Evolutionary conservation across 305 asterid species (phyloP), one percentile per base, ranked within the genome.

Genomic region (Solanum hybrid): DNA sequence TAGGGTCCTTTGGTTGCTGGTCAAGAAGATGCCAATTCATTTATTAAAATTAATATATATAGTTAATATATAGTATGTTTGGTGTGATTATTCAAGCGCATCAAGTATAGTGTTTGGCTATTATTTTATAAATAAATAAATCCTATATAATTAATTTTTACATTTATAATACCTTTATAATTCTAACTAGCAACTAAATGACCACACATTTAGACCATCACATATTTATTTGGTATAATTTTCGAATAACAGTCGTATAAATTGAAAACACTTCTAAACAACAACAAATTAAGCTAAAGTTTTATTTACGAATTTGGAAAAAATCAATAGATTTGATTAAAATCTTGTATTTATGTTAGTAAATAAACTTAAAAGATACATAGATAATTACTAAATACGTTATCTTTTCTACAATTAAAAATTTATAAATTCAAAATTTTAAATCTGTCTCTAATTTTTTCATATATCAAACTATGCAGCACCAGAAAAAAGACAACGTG

Each of bases 401-500:
- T 31, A 14, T 16, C 1, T 7, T 75, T 31, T 76, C 0, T 6
- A 17, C 5, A 77, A 34, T 1, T 56, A 0, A 34, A 10, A 13
- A 29, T 2, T 73, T 16, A 75, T 29, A 73, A 13, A 29, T 1
- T 29, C 3, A 6, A 73, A 51, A 31, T 75, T 2, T 17, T 76
- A 10, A 32, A 17, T 76, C 2, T 1, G 14, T 8, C 10, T 17
- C 40, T 31, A 13, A 14, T 7, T 38, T 24, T 26, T 1, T 4
- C 37, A 46, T 24, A 26, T 81, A 42, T 14, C 16, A 81, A 81
- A 14, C 10, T 14, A 42, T 90, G 89, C 94, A 95, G 98, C 97
- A 7, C 95, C 95, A 0, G 97, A 93, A 93, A 95, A 94, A 90
- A 91, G 95, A 88, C 98, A 95, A 38, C 92, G 98, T 4, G 95